A percentile compares a stretch with the other conserved stretches of the same genome.
These are phyloP conservation scores for Pharnaceum exiguum DNA, from an alignment of 148 eudicot species.

Conservation along the genomic window DNA sequence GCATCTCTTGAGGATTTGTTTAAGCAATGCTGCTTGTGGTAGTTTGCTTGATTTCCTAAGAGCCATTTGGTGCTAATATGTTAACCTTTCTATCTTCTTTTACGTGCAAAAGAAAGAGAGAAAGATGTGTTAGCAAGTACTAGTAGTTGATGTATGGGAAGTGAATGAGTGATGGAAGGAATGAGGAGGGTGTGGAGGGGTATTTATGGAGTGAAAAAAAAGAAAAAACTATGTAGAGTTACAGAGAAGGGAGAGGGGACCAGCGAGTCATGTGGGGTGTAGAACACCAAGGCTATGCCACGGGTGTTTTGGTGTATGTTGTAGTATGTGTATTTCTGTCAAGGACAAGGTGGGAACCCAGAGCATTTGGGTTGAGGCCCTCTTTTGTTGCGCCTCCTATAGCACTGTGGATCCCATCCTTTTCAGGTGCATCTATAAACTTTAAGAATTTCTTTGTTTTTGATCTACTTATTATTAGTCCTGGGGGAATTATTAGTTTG, in stretches of 20 bases:
- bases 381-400: constrained; percentile 33
- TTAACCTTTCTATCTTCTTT: neutral
- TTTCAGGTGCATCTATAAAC: constrained; percentile 12
- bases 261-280: constrained; percentile 31
- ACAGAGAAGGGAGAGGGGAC: constrained; percentile 10
- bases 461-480: too few species aligned
- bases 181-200: constrained; percentile 29
- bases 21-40: constrained; percentile 54
- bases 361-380: constrained; percentile 28
- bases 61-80: too few species aligned
- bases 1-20: constrained; percentile 73
- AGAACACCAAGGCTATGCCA: constrained; percentile 35
- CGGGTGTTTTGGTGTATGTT: constrained; percentile 28
- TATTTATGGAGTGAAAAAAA: constrained; percentile 38
- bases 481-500: too few species aligned
- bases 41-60: constrained; percentile 49
- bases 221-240: neutral
- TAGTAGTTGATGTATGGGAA: constrained; percentile 6
- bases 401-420: constrained; percentile 37
- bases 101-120: neutral
- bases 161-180: constrained; percentile 21
- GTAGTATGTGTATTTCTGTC: constrained; percentile 18
- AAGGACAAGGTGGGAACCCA: constrained; percentile 40
- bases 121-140: neutral
- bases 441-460: constrained; percentile 5